Conservation (phyloP, 1,139 yeast genomes). For the Protomyces arabidopsidicola region DNA sequence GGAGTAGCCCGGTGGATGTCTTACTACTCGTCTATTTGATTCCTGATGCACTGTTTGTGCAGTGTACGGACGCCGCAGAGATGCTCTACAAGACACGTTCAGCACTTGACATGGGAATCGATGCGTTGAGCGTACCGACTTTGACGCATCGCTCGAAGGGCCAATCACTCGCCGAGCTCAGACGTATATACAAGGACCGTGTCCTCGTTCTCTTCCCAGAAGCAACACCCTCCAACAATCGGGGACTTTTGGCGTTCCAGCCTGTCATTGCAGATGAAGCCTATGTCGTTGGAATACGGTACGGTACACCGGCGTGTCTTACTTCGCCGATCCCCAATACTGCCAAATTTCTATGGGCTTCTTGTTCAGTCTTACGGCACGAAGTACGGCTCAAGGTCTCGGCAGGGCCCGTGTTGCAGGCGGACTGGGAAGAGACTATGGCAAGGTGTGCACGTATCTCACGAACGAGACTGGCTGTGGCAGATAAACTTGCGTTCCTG, state of each 20-base stretch:
- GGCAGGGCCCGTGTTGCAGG: constrained; percentile 3
- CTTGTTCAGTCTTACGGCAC: constrained; percentile 12
- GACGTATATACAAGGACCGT: not conserved
- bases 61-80: constrained; percentile 1
- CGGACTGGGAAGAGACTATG: constrained; percentile 13
- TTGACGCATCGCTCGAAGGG: not conserved
- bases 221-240: constrained; percentile 24
- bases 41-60: constrained; percentile 10
- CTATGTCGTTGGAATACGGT: constrained; percentile 13
- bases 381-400: constrained; percentile 15
- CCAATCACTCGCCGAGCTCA: not conserved
- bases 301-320: constrained; percentile 15
- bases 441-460: constrained; percentile 22
- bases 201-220: constrained; percentile 17
- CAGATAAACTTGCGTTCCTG: constrained; percentile 24
- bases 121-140: not conserved
- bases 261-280: constrained; percentile 20
- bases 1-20: constrained; percentile 20
- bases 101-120: not conserved
- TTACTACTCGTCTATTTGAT: constrained; percentile 2
- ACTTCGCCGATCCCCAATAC: constrained; percentile 21
- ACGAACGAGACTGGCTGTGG: constrained; percentile 11
- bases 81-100: constrained; percentile 22
- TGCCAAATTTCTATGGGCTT: constrained; percentile 10
- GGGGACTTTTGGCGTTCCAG: constrained; percentile 24